Percentiles rank a stretch among this genome's conserved stretches.
Evolutionary conservation across 768 basidiomycete species (phyloP).

Genomic region (Russula griseocarnosa): DNA sequence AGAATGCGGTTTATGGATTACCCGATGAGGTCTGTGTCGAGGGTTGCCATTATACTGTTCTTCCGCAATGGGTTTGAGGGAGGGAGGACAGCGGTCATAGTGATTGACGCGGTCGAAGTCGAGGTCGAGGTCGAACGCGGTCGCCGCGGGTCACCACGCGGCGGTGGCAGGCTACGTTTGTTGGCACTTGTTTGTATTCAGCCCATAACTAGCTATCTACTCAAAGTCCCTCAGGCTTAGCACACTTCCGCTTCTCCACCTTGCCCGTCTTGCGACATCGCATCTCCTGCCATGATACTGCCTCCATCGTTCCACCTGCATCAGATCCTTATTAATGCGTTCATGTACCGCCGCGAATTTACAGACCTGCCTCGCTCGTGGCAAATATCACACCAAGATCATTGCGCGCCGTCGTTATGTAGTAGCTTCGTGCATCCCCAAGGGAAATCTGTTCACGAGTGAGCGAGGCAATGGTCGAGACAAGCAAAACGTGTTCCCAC

Average conservation of each 20-base stretch:
- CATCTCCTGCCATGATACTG: conserved; percentile 90
- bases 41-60: conserved; percentile 52
- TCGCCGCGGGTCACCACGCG: conserved; percentile 19
- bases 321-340: conserved; percentile 2
- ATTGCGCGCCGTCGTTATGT: conserved; percentile 85
- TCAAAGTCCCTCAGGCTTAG: conserved; percentile 65
- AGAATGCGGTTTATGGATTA: conserved; percentile 34
- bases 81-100: conserved; percentile 64
- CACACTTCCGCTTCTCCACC: conserved; percentile 80
- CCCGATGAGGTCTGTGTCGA: conserved; percentile 65
- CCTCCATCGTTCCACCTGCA: conserved; percentile 74
- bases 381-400: conserved; percentile 91
- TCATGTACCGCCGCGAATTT: neutral
- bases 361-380: conserved; percentile 76
- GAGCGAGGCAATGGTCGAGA: neutral
- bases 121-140: conserved; percentile 24
- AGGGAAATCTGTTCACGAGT: conserved; percentile 65
- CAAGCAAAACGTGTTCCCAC: conserved; percentile 45
- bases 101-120: conserved; percentile 24
- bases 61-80: conserved; percentile 55
- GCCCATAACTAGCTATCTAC: neutral
- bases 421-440: conserved; percentile 89
- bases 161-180: conserved; percentile 27
- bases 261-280: conserved; percentile 76
- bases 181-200: conserved; percentile 15